A percentile compares a stretch with the other conserved stretches of the same genome.
Conservation (phyloP, 108 stramenopile genomes). For the Pseudonitzschia pungens region DNA sequence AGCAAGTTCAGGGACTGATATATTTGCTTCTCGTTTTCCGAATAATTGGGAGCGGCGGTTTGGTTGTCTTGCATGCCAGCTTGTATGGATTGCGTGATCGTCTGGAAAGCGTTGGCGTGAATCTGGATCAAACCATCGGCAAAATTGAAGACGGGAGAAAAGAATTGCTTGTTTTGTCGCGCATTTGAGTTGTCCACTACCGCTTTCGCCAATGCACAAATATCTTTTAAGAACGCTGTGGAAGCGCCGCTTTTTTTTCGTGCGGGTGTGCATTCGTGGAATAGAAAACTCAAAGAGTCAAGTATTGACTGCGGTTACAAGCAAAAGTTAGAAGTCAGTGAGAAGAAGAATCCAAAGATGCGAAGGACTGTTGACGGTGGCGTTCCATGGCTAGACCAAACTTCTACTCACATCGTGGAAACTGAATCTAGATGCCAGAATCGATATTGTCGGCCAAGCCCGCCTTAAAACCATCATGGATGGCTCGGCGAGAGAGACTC, state of each 20-base stretch:
- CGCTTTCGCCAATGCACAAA: constrained; percentile 14
- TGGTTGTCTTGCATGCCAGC: not conserved
- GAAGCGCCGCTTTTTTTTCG: not conserved
- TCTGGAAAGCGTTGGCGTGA: constrained; percentile 18
- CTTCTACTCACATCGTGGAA: constrained; percentile 42
- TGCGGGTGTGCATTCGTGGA: constrained; percentile 14
- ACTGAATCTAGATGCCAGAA: constrained; percentile 31
- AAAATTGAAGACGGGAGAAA: constrained; percentile 15
- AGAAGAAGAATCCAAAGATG: not conserved
- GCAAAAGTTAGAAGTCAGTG: not conserved
- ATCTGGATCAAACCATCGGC: not conserved
- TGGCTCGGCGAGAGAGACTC: constrained; percentile 15
- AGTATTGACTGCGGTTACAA: constrained; percentile 12
- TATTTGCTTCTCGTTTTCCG: not conserved
- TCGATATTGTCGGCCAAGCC: constrained; percentile 47
- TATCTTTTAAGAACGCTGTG: constrained; percentile 16
- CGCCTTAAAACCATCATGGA: constrained; percentile 36
- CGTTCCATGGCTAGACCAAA: not conserved
- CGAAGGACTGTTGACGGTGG: not conserved
- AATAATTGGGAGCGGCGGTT: not conserved
- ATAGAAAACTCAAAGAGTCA: constrained; percentile 20
- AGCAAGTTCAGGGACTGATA: constrained; percentile 18
- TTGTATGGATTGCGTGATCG: not conserved
- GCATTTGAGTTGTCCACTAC: constrained; percentile 10
- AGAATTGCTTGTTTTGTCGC: constrained; percentile 1